These are phyloP conservation scores for Zymoseptoria pseudotritici DNA, from an alignment of 2,329 filamentous ascomycete species.

Conservation along the genomic window DNA sequence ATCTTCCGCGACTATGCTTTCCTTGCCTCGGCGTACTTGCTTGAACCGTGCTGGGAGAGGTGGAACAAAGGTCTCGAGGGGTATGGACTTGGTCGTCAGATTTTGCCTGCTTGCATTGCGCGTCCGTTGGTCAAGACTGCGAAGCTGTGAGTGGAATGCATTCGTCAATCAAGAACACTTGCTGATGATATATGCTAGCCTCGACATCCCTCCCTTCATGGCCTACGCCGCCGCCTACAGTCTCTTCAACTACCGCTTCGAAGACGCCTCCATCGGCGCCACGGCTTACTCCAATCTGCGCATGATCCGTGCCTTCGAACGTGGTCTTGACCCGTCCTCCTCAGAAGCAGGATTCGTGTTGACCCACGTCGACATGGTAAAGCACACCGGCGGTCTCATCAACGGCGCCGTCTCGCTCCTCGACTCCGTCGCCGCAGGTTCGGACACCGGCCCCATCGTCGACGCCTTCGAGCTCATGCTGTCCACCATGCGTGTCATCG, in stretches of 20 bases:
- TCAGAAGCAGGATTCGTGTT: slow-evolving; percentile 96
- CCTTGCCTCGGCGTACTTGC: slow-evolving; percentile 77
- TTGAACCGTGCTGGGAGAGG: slow-evolving; percentile 83
- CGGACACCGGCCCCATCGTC: slow-evolving; percentile 12
- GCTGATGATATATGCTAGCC: slow-evolving; percentile 34
- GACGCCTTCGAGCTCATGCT: slow-evolving; percentile 24
- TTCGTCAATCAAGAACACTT: not conserved
- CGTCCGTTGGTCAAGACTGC: slow-evolving; percentile 76
- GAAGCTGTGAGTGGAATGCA: slow-evolving; percentile 60
- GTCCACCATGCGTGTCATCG: slow-evolving; percentile 27
- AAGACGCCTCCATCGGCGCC: slow-evolving; percentile 47
- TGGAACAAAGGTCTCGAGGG: slow-evolving; percentile 54
- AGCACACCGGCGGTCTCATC: slow-evolving; percentile 71
- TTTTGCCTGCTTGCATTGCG: slow-evolving; percentile 67
- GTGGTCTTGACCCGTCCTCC: slow-evolving; percentile 74
- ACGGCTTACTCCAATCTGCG: slow-evolving; percentile 58
- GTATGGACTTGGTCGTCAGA: slow-evolving; percentile 70
- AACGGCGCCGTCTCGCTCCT: slow-evolving; percentile 63
- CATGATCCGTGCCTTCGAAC: slow-evolving; percentile 84
- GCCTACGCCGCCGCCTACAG: slow-evolving; percentile 64
- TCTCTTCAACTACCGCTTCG: slow-evolving; percentile 57
- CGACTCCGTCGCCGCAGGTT: slow-evolving; percentile 37
- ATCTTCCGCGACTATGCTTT: slow-evolving; percentile 90
- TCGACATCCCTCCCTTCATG: slow-evolving; percentile 86
- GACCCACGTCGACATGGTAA: slow-evolving; percentile 92